These are phyloP conservation scores for Hippophae tibetana DNA, from an alignment of 306 rosid genomes.

Conservation along the genomic window DNA sequence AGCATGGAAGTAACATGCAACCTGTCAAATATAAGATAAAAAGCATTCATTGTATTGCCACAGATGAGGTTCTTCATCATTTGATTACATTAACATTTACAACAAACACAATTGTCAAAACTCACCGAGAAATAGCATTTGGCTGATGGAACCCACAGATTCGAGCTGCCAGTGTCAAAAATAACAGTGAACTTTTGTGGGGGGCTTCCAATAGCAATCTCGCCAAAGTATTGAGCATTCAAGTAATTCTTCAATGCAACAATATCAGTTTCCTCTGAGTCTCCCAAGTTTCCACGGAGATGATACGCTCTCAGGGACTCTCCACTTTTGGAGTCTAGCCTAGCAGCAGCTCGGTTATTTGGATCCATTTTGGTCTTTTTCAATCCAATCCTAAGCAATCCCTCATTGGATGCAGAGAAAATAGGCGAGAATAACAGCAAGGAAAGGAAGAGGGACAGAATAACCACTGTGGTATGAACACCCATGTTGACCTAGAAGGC, in stretches of 20 bases:
- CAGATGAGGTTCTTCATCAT: not conserved
- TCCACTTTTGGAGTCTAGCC: slow-evolving; percentile 28
- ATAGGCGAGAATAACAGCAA: slow-evolving; percentile 38
- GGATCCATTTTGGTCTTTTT: slow-evolving; percentile 42
- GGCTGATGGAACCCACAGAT: slow-evolving; percentile 82
- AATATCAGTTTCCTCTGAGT: slow-evolving; percentile 28
- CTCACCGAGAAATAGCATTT: slow-evolving; percentile 77
- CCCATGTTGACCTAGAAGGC: slow-evolving; percentile 50
- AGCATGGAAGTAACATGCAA: slow-evolving; percentile 64
- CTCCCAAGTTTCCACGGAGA: slow-evolving; percentile 26
- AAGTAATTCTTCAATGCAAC: slow-evolving; percentile 64
- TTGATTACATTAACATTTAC: not conserved
- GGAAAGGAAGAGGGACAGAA: slow-evolving; percentile 39
- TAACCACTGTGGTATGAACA: slow-evolving; percentile 23
- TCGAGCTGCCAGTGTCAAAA: slow-evolving; percentile 95
- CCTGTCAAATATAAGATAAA: slow-evolving; percentile 29
- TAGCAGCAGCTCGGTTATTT: slow-evolving; percentile 31
- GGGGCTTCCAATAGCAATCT: slow-evolving; percentile 71
- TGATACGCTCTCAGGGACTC: slow-evolving; percentile 24
- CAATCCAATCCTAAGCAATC: slow-evolving; percentile 63
- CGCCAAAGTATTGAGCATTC: slow-evolving; percentile 96
- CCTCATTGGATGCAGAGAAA: slow-evolving; percentile 34
- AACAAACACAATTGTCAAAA: not conserved
- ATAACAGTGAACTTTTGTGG: slow-evolving; percentile 79
- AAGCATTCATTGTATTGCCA: slow-evolving; percentile 11